A percentile compares a stretch with the other conserved stretches of the same genome.
Evolutionary conservation across 176 grass and related monocot genomes (phyloP).

Genomic region (Lolium perenne): DNA sequence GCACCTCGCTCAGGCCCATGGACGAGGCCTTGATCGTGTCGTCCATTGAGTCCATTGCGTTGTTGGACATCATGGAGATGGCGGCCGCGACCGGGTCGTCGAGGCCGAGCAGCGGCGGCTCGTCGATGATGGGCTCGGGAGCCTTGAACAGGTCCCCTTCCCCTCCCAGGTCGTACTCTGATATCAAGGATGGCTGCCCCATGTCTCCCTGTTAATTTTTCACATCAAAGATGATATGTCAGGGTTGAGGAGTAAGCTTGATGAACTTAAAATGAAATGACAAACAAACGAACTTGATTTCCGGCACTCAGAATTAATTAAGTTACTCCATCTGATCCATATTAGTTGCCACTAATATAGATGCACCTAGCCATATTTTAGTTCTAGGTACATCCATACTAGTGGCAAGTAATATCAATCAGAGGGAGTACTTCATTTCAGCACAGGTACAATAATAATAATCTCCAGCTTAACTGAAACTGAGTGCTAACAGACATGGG

Average conservation of each 20-base stretch:
- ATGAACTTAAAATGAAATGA: background rate
- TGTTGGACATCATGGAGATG: conserved; percentile 77
- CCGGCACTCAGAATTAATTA: background rate
- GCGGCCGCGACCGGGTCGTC: conserved; percentile 68
- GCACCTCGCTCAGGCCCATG: conserved; percentile 63
- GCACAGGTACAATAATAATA: background rate
- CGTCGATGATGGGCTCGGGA: conserved; percentile 80
- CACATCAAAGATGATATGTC: background rate
- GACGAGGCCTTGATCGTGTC: conserved; percentile 57
- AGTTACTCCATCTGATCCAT: background rate
- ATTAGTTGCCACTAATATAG: no score
- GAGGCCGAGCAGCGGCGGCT: conserved; percentile 55
- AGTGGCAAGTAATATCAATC: no score
- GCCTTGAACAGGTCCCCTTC: conserved; percentile 94
- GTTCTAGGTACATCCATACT: no score
- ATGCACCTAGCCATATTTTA: no score
- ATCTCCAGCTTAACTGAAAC: background rate
- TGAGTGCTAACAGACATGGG: background rate
- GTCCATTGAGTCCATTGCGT: conserved; percentile 52
- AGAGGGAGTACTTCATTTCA: no score
- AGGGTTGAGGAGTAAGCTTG: conserved; percentile 27
- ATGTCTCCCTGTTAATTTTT: conserved; percentile 58
- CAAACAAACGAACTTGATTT: background rate
- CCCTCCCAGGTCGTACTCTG: conserved; percentile 84
- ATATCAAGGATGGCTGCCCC: conserved; percentile 60